Conservation (phyloP, 805 yeast genomes). For the Blastobotrys robertii region DNA sequence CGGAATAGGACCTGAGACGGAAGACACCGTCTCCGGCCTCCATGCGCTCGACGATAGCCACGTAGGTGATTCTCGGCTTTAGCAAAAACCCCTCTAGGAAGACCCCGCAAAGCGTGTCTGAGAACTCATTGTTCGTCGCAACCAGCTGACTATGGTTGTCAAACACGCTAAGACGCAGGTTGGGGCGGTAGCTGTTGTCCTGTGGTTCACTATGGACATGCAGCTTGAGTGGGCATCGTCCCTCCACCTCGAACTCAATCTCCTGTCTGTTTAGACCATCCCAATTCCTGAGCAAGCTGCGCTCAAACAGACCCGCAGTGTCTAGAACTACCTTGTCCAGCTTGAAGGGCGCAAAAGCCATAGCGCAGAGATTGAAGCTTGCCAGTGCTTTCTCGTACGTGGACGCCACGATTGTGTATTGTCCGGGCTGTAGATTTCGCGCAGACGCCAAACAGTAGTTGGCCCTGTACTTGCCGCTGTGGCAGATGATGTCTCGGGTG, state of each 20-base stretch:
- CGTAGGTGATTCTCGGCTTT: slow-evolving; percentile 2
- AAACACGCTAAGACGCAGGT: slow-evolving; percentile 11
- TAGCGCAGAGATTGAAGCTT: too few relatives aligned
- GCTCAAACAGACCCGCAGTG: slow-evolving; percentile 7
- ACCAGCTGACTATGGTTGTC: slow-evolving; percentile 1
- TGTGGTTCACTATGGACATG: slow-evolving; percentile 1
- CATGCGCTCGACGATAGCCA: slow-evolving; percentile 16
- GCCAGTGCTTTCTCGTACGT: slow-evolving; percentile 27
- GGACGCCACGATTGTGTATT: slow-evolving; percentile 40
- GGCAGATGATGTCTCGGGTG: slow-evolving; percentile 25
- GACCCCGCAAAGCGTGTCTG: slow-evolving; percentile 10
- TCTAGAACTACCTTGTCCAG: slow-evolving; percentile 6
- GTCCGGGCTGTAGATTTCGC: slow-evolving; percentile 18
- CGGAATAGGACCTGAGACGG: slow-evolving; percentile 7
- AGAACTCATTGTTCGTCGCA: slow-evolving; percentile 9
- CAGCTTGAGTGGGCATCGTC: background rate
- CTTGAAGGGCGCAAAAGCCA: background rate
- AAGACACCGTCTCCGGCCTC: slow-evolving; percentile 19
- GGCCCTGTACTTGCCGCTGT: slow-evolving; percentile 29
- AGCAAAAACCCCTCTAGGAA: slow-evolving; percentile 9
- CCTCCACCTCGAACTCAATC: slow-evolving; percentile 2
- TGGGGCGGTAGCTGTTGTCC: slow-evolving; percentile 11
- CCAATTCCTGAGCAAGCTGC: slow-evolving; percentile 9
- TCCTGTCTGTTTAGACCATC: slow-evolving; percentile 9
- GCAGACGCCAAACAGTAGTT: slow-evolving; percentile 4